phyloP scores from a whole-genome alignment of 1,284 basidiomycete genomes.

The Agaricales sp. region DNA sequence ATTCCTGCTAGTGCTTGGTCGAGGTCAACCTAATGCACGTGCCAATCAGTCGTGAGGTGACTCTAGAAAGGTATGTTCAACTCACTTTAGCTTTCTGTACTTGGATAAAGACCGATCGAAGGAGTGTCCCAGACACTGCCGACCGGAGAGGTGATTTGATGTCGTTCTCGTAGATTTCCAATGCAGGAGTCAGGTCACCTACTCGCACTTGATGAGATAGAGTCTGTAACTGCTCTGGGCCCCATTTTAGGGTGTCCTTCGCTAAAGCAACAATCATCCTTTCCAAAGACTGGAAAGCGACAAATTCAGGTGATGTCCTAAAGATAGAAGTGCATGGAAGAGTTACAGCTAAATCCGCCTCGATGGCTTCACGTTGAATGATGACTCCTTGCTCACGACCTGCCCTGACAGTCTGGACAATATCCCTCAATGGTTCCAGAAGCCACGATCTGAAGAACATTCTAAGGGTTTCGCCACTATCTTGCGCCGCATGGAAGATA shows the following conservation, averaged over 20 bases:
- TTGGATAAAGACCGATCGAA: conserved; percentile 86
- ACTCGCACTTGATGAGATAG: conserved; percentile 60
- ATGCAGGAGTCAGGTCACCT: conserved; percentile 84
- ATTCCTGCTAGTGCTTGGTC: conserved; percentile 80
- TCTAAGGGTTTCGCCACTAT: conserved; percentile 58
- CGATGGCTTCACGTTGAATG: conserved; percentile 67
- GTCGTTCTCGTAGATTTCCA: conserved; percentile 87
- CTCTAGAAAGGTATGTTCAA: conserved; percentile 3
- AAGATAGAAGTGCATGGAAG: conserved; percentile 2
- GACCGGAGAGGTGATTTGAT: conserved; percentile 82
- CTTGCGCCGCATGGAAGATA: conserved; percentile 42
- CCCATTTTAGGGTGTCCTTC: conserved; percentile 65
- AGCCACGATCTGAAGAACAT: conserved; percentile 85
- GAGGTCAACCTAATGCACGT: conserved; percentile 66
- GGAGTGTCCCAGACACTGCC: conserved; percentile 71
- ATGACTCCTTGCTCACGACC: conserved; percentile 69
- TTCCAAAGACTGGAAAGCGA: conserved; percentile 73
- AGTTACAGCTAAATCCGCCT: conserved; percentile 68
- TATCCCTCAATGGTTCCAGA: conserved; percentile 75
- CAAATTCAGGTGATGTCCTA: not conserved
- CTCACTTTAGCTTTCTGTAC: conserved; percentile 92
- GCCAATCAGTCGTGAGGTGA: conserved; percentile 2
- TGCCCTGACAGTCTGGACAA: conserved; percentile 75
- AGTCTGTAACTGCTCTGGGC: conserved; percentile 47
- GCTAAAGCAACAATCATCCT: conserved; percentile 88